Evolutionary conservation across 176 grass and related monocot species (phyloP).

Genomic region (Microstegium vimineum): DNA sequence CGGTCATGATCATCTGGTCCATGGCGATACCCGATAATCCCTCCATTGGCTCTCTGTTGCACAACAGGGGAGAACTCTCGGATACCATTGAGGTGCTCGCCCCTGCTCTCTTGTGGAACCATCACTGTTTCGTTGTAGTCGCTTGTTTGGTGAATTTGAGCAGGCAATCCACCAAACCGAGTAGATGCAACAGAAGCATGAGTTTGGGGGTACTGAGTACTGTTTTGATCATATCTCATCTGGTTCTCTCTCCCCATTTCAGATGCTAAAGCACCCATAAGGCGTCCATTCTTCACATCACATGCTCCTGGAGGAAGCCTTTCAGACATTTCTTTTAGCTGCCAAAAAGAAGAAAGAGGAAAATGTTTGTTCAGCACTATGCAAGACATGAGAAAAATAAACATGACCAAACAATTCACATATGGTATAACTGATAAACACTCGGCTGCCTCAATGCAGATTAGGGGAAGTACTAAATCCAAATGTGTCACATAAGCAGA

Average conservation of each 20-base stretch:
- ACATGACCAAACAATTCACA: not conserved
- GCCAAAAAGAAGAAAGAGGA: conserved; percentile 5
- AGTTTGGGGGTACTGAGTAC: conserved; percentile 17
- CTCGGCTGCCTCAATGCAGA: not conserved
- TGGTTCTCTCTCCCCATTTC: conserved; percentile 39
- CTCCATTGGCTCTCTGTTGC: conserved; percentile 32
- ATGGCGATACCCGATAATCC: not conserved
- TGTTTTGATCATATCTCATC: conserved; percentile 25
- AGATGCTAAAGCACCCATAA: not conserved
- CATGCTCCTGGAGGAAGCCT: conserved; percentile 52
- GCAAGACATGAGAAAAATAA: not conserved
- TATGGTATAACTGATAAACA: not conserved
- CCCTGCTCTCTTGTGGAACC: conserved; percentile 9
- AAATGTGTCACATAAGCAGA: not conserved
- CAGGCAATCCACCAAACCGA: conserved; percentile 30
- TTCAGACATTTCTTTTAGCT: conserved; percentile 92
- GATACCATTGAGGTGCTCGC: conserved; percentile 1
- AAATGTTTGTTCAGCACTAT: not conserved
- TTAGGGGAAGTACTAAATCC: not conserved
- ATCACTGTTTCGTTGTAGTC: conserved; percentile 12
- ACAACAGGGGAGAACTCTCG: conserved; percentile 39
- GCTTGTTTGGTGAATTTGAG: conserved; percentile 32
- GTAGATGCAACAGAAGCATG: not conserved
- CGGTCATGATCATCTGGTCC: conserved; percentile 57
- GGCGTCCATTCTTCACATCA: conserved; percentile 33